phyloP scores from a whole-genome alignment of 2,329 filamentous ascomycete genomes.

The Myriosclerotinia curreyana region DNA sequence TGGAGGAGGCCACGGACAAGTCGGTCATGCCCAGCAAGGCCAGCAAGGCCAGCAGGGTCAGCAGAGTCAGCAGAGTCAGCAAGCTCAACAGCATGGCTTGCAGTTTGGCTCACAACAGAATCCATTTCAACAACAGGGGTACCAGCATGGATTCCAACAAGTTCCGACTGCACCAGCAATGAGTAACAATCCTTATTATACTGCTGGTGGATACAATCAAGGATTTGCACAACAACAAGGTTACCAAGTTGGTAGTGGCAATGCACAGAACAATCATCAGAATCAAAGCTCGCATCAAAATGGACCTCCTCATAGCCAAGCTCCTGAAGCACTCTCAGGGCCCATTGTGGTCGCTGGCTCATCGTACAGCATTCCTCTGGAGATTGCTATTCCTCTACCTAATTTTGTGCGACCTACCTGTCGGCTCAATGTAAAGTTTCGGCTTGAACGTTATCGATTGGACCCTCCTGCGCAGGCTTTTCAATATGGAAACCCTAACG shows the following conservation, averaged over 20 bases:
- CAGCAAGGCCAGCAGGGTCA: no score
- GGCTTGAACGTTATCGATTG: conserved; percentile 10
- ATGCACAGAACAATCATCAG: neutral
- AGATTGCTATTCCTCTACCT: neutral
- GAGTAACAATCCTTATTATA: neutral
- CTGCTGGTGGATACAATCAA: neutral
- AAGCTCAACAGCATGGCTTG: neutral
- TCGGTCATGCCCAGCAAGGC: neutral
- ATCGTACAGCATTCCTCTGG: neutral
- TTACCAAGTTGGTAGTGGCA: neutral
- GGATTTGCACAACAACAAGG: neutral
- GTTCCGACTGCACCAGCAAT: neutral
- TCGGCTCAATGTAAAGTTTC: conserved; percentile 13
- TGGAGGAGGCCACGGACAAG: neutral
- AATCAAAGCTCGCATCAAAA: neutral
- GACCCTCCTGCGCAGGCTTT: neutral
- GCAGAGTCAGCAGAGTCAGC: neutral
- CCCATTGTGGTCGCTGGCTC: neutral
- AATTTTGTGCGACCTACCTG: neutral
- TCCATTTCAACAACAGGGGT: neutral
- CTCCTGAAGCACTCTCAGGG: neutral
- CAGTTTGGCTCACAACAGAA: neutral
- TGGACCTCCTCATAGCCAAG: neutral
- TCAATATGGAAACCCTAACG: neutral
- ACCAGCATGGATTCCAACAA: neutral